phyloP scores from a whole-genome alignment of 2,329 filamentous ascomycete genomes.

The Juglanconis sp. region DNA sequence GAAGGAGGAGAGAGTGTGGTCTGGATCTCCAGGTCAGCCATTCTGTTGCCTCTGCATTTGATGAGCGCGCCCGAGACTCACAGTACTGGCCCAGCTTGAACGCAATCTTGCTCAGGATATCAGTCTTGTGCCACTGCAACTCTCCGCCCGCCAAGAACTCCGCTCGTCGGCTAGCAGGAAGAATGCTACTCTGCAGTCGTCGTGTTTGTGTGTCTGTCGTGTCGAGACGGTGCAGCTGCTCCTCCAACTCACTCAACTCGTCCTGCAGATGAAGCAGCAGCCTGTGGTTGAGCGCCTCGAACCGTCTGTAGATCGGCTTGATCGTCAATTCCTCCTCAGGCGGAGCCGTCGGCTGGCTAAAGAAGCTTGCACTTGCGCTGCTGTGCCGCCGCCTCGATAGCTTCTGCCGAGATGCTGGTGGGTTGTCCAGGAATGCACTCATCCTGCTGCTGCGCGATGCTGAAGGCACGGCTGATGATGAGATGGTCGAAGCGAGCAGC shows the following conservation, averaged over 20 bases:
- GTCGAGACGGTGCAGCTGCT: slow-evolving; percentile 70
- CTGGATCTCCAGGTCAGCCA: slow-evolving; percentile 31
- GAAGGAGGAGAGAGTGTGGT: slow-evolving; percentile 59
- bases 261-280: slow-evolving; percentile 81
- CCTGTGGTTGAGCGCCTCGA: slow-evolving; percentile 78
- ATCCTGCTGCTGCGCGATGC: slow-evolving; percentile 17
- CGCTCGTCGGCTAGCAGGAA: slow-evolving; percentile 58
- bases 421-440: slow-evolving; percentile 7
- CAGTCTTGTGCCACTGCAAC: slow-evolving; percentile 57
- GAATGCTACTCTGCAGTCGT: slow-evolving; percentile 38
- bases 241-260: slow-evolving; percentile 76
- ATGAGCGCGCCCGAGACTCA: slow-evolving; percentile 32
- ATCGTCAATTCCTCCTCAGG: slow-evolving; percentile 25
- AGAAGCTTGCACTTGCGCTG: slow-evolving; percentile 7
- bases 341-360: background rate
- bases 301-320: slow-evolving; percentile 74
- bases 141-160: slow-evolving; percentile 54
- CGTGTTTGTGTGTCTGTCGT: slow-evolving; percentile 48
- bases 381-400: slow-evolving; percentile 1
- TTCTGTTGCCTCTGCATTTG: background rate
- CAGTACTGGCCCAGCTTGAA: slow-evolving; percentile 67
- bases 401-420: slow-evolving; percentile 15
- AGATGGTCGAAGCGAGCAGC: slow-evolving; percentile 55
- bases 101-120: slow-evolving; percentile 60
- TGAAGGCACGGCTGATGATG: slow-evolving; percentile 25